phyloP scores from a whole-genome alignment of 768 basidiomycete genomes.

The Coprinellus micaceus region DNA sequence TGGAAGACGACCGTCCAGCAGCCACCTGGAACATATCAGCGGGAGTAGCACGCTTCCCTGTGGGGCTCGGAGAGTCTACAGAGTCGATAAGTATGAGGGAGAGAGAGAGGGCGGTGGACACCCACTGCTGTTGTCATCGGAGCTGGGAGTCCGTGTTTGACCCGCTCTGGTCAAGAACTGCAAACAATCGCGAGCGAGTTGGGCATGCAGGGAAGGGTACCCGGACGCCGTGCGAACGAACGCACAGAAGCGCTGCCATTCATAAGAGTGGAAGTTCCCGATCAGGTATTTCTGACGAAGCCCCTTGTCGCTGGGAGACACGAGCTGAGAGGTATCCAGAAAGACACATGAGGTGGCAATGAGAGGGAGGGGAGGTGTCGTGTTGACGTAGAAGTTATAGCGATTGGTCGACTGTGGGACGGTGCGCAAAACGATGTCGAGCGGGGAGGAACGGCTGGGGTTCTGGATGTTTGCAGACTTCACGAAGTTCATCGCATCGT shows the following conservation, averaged over 20 bases:
- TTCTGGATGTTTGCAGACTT: not conserved
- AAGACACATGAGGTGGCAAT: not conserved
- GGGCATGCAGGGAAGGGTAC: not conserved
- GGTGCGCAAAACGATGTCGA: not conserved
- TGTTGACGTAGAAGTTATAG: not conserved
- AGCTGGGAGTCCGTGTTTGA: too few relatives aligned
- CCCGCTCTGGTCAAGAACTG: not conserved
- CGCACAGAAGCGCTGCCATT: conserved; percentile 3
- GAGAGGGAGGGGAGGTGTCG: not conserved
- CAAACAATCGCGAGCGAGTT: not conserved
- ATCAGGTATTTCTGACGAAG: conserved; percentile 1
- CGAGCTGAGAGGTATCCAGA: not conserved
- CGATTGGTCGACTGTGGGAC: not conserved
- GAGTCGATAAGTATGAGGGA: not conserved
- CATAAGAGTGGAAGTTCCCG: conserved; percentile 6
- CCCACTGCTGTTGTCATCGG: not conserved
- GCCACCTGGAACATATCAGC: not conserved
- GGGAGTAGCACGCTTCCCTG: not conserved
- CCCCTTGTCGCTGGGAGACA: not conserved
- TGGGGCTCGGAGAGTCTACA: not conserved
- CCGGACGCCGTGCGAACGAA: conserved; percentile 7
- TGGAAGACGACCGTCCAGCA: not conserved
- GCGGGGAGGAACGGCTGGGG: not conserved
- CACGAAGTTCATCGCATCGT: not conserved
- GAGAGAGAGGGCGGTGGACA: not conserved